Evolutionary conservation across 495 filamentous ascomycete genomes (phyloP).

Genomic region (Durotheca rogersii): DNA sequence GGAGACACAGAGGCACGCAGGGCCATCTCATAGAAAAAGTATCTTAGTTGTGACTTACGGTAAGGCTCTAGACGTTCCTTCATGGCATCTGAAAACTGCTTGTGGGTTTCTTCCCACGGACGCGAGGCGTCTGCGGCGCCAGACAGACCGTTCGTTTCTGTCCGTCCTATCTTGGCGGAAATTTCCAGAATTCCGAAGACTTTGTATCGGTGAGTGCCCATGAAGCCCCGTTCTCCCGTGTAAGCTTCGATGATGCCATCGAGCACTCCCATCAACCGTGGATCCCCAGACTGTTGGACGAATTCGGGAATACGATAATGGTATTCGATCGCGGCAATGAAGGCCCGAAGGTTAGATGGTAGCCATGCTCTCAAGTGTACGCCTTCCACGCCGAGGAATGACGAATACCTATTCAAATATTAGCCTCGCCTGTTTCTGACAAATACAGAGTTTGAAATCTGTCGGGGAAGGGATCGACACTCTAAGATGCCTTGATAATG

Average conservation of each 20-base stretch:
- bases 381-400: conserved; percentile 51
- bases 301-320: conserved; percentile 53
- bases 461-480: too few species aligned
- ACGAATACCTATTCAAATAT: conserved; percentile 39
- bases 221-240: conserved; percentile 52
- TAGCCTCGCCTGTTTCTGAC: background rate
- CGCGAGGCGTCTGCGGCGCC: conserved; percentile 42
- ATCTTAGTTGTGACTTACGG: conserved; percentile 31
- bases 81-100: conserved; percentile 54
- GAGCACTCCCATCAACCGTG: conserved; percentile 46
- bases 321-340: conserved; percentile 53
- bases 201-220: conserved; percentile 56
- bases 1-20: too few species aligned
- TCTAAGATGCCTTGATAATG: background rate
- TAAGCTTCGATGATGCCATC: conserved; percentile 54
- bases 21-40: too few species aligned
- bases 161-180: conserved; percentile 51
- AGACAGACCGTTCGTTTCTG: conserved; percentile 52
- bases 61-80: conserved; percentile 52
- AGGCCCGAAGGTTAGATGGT: conserved; percentile 51
- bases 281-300: conserved; percentile 47
- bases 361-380: conserved; percentile 52
- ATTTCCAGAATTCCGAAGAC: conserved; percentile 56
- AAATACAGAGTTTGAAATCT: background rate
- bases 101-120: conserved; percentile 54